Base-by-base conservation (phyloP, 2,329 filamentous ascomycete species). In the Pseudogymnoascus sp. region DNA sequence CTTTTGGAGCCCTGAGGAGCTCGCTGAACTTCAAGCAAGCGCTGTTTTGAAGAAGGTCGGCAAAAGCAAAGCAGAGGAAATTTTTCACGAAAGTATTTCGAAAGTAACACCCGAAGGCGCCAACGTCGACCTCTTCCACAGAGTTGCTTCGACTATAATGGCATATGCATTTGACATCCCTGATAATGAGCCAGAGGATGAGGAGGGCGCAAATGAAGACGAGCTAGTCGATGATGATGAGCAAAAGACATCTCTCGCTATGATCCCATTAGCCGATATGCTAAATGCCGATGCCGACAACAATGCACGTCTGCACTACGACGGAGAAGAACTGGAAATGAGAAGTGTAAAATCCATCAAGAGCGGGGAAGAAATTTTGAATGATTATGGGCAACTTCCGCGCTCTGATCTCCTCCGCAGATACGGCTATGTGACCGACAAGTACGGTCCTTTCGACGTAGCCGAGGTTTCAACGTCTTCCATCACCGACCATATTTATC, bases 261-360 rank as follows among this genome's bases (percentile, higher is more conserved):
- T 89, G 84, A 82, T 90, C 1, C 87, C 87, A 2, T 72, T 90
- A 63, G 87, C 86, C n/a, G 87, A 89, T 71, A 81, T 89, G 74
- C 78, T 90, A 19, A 90, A 89, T 68, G 86, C 86, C 4, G 84
- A 90, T 71, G 86, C 83, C 5, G 81, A 87, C 65, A 88, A 88
- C 69, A 89, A 90, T 68, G 83, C 82, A 65, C 71, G 77, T 69
- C 64, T 74, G 21, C 69, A 67, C 59, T 72, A 68, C 59, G 69
- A 73, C 35, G 69, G 69, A 12, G 69, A 72, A 61, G 68, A 71
- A 10, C 74, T 90, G n/a, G 80, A 83, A 61, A 89, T 90, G 85
- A 82, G 82, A 67, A 78, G 83, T 4, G 78, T 86, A 61, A 82
- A 80, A 64, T 73, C 79, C 1, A 85, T 90, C 62, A 69, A 70